These are phyloP conservation scores for Croton laevigatus DNA, from an alignment of 441 rosid genomes.

Conservation along the genomic window DNA sequence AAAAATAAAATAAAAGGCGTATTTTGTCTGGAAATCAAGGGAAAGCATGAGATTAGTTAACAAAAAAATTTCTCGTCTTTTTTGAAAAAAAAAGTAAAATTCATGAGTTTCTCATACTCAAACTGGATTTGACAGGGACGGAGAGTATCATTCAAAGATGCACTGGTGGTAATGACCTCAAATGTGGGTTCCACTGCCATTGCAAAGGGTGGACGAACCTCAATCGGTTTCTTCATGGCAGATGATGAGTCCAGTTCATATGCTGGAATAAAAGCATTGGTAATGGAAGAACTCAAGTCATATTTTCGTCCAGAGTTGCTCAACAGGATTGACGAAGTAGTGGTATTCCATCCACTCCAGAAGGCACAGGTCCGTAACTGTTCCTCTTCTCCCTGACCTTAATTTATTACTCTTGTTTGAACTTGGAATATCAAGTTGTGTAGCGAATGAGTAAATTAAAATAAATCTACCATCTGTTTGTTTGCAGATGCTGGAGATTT, in stretches of 20 bases:
- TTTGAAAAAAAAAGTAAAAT: no score
- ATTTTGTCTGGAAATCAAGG: background rate
- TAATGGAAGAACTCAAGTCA: constrained; percentile 31
- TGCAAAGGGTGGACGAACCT: constrained; percentile 30
- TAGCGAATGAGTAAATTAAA: background rate
- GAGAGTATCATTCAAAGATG: constrained; percentile 49
- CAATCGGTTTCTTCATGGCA: constrained; percentile 56
- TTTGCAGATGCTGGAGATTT: constrained; percentile 76
- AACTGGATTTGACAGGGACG: constrained; percentile 39
- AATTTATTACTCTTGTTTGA: background rate
- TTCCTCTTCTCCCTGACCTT: background rate
- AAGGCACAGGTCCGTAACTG: constrained; percentile 70
- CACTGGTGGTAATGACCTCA: constrained; percentile 53
- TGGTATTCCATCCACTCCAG: constrained; percentile 41
- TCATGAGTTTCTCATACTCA: constrained; percentile 11
- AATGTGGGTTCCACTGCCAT: constrained; percentile 44
- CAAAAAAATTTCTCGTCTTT: background rate
- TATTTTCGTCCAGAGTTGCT: constrained; percentile 37
- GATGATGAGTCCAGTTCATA: constrained; percentile 25
- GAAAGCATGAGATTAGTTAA: background rate
- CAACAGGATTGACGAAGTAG: constrained; percentile 36
- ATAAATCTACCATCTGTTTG: background rate
- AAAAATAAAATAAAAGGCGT: background rate
- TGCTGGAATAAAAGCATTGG: constrained; percentile 31
- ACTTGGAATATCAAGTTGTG: background rate